These are phyloP conservation scores for Phytopythium oedochilum DNA, from an alignment of 352 stramenopile genomes.

Conservation along the genomic window DNA sequence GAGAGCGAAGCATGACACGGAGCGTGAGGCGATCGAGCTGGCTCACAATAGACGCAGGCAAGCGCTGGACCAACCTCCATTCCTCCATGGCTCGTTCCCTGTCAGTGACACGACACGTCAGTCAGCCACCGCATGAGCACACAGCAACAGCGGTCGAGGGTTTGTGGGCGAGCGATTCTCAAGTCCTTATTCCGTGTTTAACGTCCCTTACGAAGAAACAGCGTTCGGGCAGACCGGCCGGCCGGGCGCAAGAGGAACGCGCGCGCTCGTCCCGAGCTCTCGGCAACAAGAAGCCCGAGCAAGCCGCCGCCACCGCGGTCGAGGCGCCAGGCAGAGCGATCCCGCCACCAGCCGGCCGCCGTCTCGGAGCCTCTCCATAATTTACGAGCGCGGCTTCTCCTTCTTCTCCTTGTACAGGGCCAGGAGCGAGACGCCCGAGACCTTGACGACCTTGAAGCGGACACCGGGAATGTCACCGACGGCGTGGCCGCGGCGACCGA, in stretches of 20 bases:
- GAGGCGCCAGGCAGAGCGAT: neutral
- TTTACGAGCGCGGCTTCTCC: slow-evolving; percentile 99
- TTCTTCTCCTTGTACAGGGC: slow-evolving; percentile 99
- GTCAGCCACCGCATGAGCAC: neutral
- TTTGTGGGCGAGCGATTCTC: slow-evolving; percentile 7
- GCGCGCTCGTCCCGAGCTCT: neutral
- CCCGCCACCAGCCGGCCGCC: neutral
- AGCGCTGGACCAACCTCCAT: no score
- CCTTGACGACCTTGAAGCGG: slow-evolving; percentile 99
- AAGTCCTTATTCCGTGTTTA: slow-evolving; percentile 9
- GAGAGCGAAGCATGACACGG: no score
- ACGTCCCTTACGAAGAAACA: slow-evolving; percentile 7
- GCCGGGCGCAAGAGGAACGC: neutral
- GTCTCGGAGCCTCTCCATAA: slow-evolving; percentile 16
- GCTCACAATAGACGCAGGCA: neutral
- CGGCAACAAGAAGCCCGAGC: neutral
- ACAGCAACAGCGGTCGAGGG: no score
- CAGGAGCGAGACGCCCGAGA: slow-evolving; percentile 98
- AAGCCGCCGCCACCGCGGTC: neutral
- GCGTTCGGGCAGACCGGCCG: neutral
- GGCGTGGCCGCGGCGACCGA: slow-evolving; percentile 98
- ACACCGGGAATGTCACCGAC: slow-evolving; percentile 99
- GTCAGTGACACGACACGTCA: no score
- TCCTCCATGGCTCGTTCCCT: neutral
- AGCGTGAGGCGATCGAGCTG: no score